These are phyloP conservation scores for Xylaria sp. DNA, from an alignment of 2,329 filamentous ascomycete species.

Conservation along the genomic window DNA sequence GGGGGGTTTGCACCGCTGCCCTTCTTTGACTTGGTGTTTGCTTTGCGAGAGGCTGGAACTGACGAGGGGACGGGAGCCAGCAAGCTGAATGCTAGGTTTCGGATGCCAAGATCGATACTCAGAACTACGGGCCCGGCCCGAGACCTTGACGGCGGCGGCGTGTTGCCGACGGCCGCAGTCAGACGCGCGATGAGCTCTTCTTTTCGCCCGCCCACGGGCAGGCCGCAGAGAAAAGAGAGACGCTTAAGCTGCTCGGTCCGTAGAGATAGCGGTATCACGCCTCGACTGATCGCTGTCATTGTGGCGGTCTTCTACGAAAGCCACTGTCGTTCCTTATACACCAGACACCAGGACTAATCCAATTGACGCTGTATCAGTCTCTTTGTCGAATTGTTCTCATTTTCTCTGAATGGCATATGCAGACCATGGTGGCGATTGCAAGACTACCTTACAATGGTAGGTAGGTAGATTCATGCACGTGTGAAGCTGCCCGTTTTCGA, in stretches of 20 bases:
- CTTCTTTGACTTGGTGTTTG: conserved; percentile 17
- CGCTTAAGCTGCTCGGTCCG: conserved; percentile 66
- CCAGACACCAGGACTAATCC: conserved; percentile 7
- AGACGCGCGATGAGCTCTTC: conserved; percentile 62
- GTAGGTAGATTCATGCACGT: background rate
- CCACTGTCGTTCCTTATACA: background rate
- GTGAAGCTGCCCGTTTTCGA: background rate
- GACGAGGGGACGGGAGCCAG: conserved; percentile 48
- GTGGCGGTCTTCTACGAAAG: background rate
- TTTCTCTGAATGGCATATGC: background rate
- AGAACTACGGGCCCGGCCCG: conserved; percentile 60
- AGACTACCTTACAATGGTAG: background rate
- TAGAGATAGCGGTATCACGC: conserved; percentile 12
- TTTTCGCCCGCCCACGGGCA: conserved; percentile 69
- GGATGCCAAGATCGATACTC: conserved; percentile 86
- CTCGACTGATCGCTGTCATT: conserved; percentile 12
- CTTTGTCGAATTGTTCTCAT: background rate
- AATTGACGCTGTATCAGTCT: background rate
- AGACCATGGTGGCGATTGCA: background rate
- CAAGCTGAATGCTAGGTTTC: conserved; percentile 80
- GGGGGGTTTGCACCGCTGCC: background rate
- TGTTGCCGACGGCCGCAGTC: conserved; percentile 41
- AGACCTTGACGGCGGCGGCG: background rate
- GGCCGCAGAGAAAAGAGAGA: conserved; percentile 69
- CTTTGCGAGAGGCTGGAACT: background rate